Evolutionary conservation across 2,329 filamentous ascomycete species (phyloP), one percentile per base, ranked within the genome.

Genomic region (Cladophialophora immunda): DNA sequence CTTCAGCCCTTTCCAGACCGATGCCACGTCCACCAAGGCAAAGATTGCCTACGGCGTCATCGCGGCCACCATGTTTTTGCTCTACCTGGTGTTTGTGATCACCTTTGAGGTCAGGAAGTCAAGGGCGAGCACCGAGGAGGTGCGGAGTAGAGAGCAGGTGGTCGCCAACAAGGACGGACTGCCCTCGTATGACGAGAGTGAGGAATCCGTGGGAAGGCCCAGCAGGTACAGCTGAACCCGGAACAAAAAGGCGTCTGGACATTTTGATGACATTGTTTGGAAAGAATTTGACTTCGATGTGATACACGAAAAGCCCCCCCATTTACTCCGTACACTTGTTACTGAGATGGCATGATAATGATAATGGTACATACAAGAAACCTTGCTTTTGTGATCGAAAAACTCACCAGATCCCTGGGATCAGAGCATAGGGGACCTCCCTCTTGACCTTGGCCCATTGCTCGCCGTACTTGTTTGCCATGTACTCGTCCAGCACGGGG

Each of bases 1-100:
- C 25, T 76, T 79, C 36, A 80, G 77, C 54, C 71, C 68, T 0
- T 68, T 72, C 36, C 71, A 72, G 52, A 73, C 69, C 4, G 71
- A 75, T 25, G 76, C 76, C n/a, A 74, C 73, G 17, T 74, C 73
- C 3, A 68, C 63, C 1, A 73, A 73, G 15, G 77, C 76, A 0
- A 75, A 80, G 6, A 83, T 86, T 68, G 83, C 79, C 0, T 87
- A 86, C 69, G 77, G 78, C 2, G 81, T 86, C 7, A 75, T 85
- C 58, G 83, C 84, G 36, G 85, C 78, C 2, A 60, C 84, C 13
- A 78, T 87, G 58, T 84, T 78, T 55, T 54, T 82, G 7, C 59
- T 78, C 2, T 85, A 84, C 71, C 67, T 81, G 8, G 66, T 71
- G 19, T 71, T 72, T 41, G 69, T 73, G 38, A 63, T 74, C 17